Conservation (phyloP, 306 rosid species). For the Cucurbita argyrosperma region DNA sequence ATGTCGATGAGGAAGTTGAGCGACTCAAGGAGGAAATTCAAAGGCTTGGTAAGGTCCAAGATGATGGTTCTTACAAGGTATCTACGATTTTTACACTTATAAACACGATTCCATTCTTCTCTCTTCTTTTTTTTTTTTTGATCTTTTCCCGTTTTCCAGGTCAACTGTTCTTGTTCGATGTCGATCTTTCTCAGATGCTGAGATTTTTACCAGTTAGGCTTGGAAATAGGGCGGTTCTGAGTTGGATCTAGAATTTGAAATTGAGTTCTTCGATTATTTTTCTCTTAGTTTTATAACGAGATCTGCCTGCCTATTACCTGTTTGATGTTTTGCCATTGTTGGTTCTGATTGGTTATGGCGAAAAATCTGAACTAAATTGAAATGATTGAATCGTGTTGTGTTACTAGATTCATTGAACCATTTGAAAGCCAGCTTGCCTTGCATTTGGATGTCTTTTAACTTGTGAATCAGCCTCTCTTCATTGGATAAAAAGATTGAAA, state of each 20-base stretch:
- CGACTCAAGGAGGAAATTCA: slow-evolving; percentile 59
- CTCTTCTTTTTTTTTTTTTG: background rate
- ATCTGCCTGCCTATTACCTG: background rate
- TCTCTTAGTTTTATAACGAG: background rate
- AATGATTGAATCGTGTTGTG: background rate
- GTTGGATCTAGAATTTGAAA: background rate
- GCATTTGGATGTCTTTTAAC: background rate
- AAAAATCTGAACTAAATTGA: background rate
- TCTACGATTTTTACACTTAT: background rate
- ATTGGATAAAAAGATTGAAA: background rate
- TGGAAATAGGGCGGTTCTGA: background rate
- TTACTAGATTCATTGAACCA: background rate
- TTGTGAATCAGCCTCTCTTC: background rate
- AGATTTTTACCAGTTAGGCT: background rate
- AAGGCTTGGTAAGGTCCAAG: slow-evolving; percentile 62
- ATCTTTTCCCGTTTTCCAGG: background rate
- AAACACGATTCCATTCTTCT: background rate
- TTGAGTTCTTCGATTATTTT: background rate
- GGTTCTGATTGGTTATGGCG: background rate
- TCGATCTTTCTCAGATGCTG: background rate
- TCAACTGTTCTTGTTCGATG: background rate
- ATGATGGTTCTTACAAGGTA: slow-evolving; percentile 87
- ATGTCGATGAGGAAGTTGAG: slow-evolving; percentile 85
- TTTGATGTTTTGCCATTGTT: background rate
- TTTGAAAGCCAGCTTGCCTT: background rate